Percentiles rank a stretch among this genome's conserved stretches.
Conservation (phyloP, 768 basidiomycete genomes). For the Pulveroboletus sp. region DNA sequence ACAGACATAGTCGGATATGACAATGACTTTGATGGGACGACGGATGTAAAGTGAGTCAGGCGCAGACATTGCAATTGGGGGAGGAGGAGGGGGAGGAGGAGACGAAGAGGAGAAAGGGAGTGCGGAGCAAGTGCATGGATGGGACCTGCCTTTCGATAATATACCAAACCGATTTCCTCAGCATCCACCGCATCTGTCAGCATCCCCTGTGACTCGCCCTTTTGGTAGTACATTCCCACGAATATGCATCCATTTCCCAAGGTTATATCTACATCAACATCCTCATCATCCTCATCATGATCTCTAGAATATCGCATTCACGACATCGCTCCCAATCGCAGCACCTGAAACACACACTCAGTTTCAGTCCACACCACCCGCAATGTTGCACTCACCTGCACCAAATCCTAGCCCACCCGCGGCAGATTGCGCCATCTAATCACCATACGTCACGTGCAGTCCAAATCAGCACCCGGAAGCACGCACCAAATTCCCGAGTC, state of each 20-base stretch:
- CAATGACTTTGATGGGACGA: constrained; percentile 29
- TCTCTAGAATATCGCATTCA: constrained; percentile 48
- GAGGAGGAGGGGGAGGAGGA: not conserved
- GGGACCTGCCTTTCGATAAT: constrained; percentile 25
- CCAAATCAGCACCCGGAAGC: not conserved
- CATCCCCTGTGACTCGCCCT: constrained; percentile 18
- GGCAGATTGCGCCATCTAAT: constrained; percentile 32
- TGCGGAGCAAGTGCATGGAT: constrained; percentile 21
- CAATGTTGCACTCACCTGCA: constrained; percentile 31
- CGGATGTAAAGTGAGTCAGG: constrained; percentile 7
- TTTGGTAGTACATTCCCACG: constrained; percentile 25
- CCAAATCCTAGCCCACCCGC: constrained; percentile 48
- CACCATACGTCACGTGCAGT: not conserved
- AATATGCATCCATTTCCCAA: constrained; percentile 16
- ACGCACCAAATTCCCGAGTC: constrained; percentile 38
- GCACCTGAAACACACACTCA: constrained; percentile 33
- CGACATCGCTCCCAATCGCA: constrained; percentile 41
- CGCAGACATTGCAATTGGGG: constrained; percentile 17
- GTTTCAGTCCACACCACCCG: not conserved
- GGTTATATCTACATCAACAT: constrained; percentile 6
- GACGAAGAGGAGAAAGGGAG: not conserved
- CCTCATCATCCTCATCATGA: too few relatives aligned
- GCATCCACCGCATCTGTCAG: constrained; percentile 32
- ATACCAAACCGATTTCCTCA: constrained; percentile 28
- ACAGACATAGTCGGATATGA: constrained; percentile 36